These are phyloP conservation scores for Calamus simplicifolius DNA, from an alignment of 176 grass and related monocot genomes.

Conservation along the genomic window DNA sequence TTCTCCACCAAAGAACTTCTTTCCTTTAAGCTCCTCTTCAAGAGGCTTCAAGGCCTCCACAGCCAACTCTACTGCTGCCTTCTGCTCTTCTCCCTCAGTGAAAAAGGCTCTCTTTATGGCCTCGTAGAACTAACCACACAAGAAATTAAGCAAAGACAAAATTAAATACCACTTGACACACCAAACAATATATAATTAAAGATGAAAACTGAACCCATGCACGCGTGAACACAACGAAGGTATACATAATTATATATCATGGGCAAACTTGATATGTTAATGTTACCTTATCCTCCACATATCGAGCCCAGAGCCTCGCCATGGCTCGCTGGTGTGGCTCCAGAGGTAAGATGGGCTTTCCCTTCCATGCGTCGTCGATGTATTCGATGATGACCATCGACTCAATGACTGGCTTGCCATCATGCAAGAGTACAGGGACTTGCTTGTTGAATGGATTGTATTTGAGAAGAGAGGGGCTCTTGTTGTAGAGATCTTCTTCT, in stretches of 20 bases:
- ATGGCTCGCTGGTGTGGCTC: not conserved
- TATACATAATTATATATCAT: no score
- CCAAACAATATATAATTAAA: no score
- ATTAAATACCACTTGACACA: not conserved
- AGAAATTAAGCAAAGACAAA: not conserved
- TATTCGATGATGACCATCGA: constrained; percentile 10
- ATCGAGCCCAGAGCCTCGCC: constrained; percentile 4
- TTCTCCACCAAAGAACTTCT: no score
- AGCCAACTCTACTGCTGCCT: constrained; percentile 16
- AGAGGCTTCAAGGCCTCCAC: constrained; percentile 18
- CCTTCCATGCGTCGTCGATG: constrained; percentile 5
- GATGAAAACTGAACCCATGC: no score
- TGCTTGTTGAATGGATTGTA: constrained; percentile 6
- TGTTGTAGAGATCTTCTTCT: constrained; percentile 8
- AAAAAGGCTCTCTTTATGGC: constrained; percentile 26
- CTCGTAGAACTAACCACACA: constrained; percentile 20
- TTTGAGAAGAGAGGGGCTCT: constrained; percentile 1
- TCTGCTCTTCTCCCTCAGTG: constrained; percentile 22
- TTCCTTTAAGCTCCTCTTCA: constrained; percentile 26
- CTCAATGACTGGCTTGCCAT: not conserved
- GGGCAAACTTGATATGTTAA: not conserved
- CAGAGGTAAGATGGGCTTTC: not conserved
- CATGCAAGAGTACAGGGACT: constrained; percentile 3
- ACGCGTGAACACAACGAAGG: no score
- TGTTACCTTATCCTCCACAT: not conserved